Evolutionary conservation across 257 asterid genomes (phyloP), one percentile per base, ranked within the genome.

Genomic region (Lycium ferocissimum): DNA sequence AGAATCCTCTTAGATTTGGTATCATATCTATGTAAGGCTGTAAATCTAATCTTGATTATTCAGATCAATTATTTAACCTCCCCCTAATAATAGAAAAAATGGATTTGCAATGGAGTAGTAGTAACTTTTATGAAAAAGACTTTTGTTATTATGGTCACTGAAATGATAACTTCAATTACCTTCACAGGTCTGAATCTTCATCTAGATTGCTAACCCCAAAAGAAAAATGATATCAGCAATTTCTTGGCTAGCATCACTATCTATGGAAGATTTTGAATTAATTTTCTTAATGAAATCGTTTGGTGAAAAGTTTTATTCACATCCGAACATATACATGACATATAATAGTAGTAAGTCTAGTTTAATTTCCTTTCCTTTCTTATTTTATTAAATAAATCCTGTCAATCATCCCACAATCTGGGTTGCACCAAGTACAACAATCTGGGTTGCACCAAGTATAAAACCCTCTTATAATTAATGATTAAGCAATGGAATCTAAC

Each of bases 1-100:
- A 56, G 54, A 57, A 69, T 22, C 70, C 20, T 56, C 22, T 7
- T 57, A 71, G 45, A 78, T 70, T 70, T 13, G 80, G 83, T 58
- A 61, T 82, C 79, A 63, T 33, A 57, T 49, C 56, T 49, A 49
- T 6, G 12, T 49, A 49, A 49, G 10, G 56, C 56, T 49, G 54
- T 49, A 3, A 49, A 40, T 2, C 45, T 40, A 40, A 40, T 1
- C 45, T 40, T 40, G 45, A 3, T 40, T 40, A 5, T 40, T 49
- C 2, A 49, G 54, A 49, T 49, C 54, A 49, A 40, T 40, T 26
- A 40, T 40, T 40, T 40, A 40, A 3, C 45, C 45, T 40, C 45
- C 45, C 45, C 5, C 5, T 5, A 40, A 40, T 2, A 40, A 40
- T 26, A 26, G 45, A 5, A 40, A 40, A 40, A 40, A 40, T 40